These are phyloP conservation scores for Hanseniaspora sp. DNA, from an alignment of 1,139 yeast species.

Conservation along the genomic window DNA sequence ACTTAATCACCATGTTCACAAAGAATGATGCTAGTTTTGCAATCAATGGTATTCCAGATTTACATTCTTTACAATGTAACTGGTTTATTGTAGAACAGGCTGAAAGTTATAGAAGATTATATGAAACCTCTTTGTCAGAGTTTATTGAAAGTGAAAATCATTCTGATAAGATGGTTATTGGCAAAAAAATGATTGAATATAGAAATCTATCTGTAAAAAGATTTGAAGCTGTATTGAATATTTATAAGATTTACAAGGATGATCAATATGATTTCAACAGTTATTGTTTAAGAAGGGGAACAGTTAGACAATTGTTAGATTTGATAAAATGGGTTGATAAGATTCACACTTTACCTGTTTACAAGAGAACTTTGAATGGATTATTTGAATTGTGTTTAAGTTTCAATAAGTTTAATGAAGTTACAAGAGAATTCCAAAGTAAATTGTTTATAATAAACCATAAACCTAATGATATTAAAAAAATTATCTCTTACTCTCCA, in stretches of 20 bases:
- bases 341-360: conserved; percentile 58
- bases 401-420: conserved; percentile 27
- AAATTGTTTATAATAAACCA: conserved; percentile 28
- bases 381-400: conserved; percentile 50
- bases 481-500: conserved; percentile 29
- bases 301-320: conserved; percentile 70
- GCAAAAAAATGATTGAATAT: conserved; percentile 23
- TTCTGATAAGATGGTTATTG: conserved; percentile 12
- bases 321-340: conserved; percentile 73
- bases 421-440: conserved; percentile 26
- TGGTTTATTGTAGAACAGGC: conserved; percentile 85
- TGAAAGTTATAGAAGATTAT: conserved; percentile 55
- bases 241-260: conserved; percentile 58
- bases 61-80: conserved; percentile 81
- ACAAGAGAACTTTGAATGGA: conserved; percentile 57
- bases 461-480: conserved; percentile 32
- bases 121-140: conserved; percentile 28
- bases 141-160: conserved; percentile 28
- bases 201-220: conserved; percentile 75
- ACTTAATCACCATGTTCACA: conserved; percentile 67
- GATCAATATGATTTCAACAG: conserved; percentile 95
- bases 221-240: conserved; percentile 52
- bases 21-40: conserved; percentile 52
- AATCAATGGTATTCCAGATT: conserved; percentile 72
- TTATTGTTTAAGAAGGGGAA: conserved; percentile 82